Percentiles rank a stretch among this genome's conserved stretches.
phyloP scores from a whole-genome alignment of 306 rosid species.

The Vigna nakashimae region DNA sequence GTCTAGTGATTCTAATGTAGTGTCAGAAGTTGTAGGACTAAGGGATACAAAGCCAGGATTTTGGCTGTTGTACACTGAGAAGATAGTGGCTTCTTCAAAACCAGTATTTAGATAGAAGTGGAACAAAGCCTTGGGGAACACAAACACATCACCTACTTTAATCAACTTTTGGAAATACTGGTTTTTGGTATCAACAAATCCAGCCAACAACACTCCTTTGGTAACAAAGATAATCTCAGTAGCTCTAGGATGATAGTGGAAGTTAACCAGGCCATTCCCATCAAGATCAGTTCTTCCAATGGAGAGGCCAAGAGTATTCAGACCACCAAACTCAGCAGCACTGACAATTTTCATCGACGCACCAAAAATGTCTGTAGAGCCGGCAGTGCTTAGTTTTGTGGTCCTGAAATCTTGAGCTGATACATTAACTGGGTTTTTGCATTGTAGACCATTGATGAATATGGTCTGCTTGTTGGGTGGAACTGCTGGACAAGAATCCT shows the following conservation, averaged over 20 bases:
- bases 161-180: constrained; percentile 55
- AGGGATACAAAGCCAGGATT: constrained; percentile 67
- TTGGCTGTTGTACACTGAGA: constrained; percentile 78
- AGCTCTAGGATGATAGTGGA: constrained; percentile 86
- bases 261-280: constrained; percentile 54
- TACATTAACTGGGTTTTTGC: constrained; percentile 66
- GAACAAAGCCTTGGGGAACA: constrained; percentile 79
- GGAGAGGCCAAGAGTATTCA: constrained; percentile 85
- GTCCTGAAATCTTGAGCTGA: constrained; percentile 71
- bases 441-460: constrained; percentile 82
- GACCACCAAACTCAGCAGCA: constrained; percentile 68
- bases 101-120: constrained; percentile 69
- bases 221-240: constrained; percentile 72
- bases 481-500: constrained; percentile 73
- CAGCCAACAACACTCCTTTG: constrained; percentile 62
- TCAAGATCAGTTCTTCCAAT: constrained; percentile 66
- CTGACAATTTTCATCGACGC: constrained; percentile 61
- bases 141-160: constrained; percentile 70
- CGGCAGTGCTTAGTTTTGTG: constrained; percentile 44
- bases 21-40: constrained; percentile 44
- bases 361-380: constrained; percentile 48
- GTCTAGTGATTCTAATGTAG: constrained; percentile 47
- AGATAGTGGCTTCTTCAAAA: constrained; percentile 52
- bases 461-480: constrained; percentile 48
- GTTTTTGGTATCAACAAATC: constrained; percentile 73